A percentile compares a stretch with the other conserved stretches of the same genome.
phyloP scores from a whole-genome alignment of 2,329 filamentous ascomycete species.

The Neonectria faginata region DNA sequence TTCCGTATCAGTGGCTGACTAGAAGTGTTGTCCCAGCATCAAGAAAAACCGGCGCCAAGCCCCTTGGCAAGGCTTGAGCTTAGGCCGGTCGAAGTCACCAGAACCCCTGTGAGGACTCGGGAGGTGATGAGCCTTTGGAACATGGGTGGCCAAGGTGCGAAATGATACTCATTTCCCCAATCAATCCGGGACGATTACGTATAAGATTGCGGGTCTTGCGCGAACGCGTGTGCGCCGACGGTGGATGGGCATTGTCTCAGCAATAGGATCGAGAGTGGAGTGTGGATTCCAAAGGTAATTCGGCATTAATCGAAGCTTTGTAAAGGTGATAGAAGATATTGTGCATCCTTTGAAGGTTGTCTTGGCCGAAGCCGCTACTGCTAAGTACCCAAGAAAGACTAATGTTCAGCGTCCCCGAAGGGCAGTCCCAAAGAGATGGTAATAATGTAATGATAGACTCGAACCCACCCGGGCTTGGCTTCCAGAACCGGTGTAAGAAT shows the following conservation, averaged over 20 bases:
- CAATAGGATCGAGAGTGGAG: neutral
- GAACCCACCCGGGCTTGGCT: slow-evolving; percentile 11
- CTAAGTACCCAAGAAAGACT: slow-evolving; percentile 8
- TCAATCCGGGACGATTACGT: slow-evolving; percentile 11
- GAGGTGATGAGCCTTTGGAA: neutral
- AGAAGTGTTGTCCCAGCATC: neutral
- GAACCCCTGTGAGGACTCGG: neutral
- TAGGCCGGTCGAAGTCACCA: neutral
- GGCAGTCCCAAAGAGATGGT: neutral
- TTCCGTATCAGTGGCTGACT: neutral
- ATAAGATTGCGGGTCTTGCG: neutral
- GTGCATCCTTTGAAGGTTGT: slow-evolving; percentile 11
- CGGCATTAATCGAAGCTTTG: neutral
- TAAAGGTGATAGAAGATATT: neutral
- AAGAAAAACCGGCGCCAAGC: neutral
- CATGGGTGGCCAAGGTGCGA: slow-evolving; percentile 21
- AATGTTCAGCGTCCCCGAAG: slow-evolving; percentile 15
- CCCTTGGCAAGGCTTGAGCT: neutral
- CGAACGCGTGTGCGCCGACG: slow-evolving; percentile 14
- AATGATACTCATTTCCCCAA: slow-evolving; percentile 35
- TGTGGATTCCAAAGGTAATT: slow-evolving; percentile 9
- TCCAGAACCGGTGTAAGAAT: slow-evolving; percentile 23
- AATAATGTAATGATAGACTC: slow-evolving; percentile 18
- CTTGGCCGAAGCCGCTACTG: slow-evolving; percentile 17
- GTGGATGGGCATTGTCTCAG: slow-evolving; percentile 11